Evolutionary conservation across 768 basidiomycete genomes (phyloP), one percentile per base, ranked within the genome.

Genomic region (Boletus barrowsii): DNA sequence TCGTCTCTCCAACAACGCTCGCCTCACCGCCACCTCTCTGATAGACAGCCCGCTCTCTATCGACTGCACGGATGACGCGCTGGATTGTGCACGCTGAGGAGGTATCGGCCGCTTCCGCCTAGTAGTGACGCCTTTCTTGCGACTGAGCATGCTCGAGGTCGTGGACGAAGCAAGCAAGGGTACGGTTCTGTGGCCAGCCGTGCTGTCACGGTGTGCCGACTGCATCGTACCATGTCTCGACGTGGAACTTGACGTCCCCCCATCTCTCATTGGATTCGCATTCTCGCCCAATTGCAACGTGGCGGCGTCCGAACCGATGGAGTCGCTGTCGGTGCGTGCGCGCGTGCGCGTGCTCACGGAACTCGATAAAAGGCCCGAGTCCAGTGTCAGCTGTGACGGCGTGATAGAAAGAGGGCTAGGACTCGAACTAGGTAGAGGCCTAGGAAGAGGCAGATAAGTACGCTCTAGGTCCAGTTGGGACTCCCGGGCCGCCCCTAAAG

Each of bases 1-100:
- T 26, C 67, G 65, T 49, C 68, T 55, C 32, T 69, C 67, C 51
- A 65, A 33, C 20, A 69, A 42, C 15, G 69, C 69, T 39, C 52
- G 62, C 46, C 53, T 62, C 45, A 64, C 67, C 7, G 59, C 55
- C 11, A 54, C 39, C 8, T 71, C 67, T 30, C 53, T 61, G 17
- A 40, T 42, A 18, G 68, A 69, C 10, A 65, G 6, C 29, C 51
- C 52, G 26, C 66, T 61, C 39, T 60, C 67, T 5, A 59, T 20
- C 18, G 69, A 67, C 43, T 61, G 57, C 30, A 67, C 49, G 0
- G 68, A 68, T 9, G 67, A 69, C 5, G 69, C 61, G 2, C 57
- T 68, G 3, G 69, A 71, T 9, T 62, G 54, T 17, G 52, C 60
- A 10, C 67, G 69, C 13, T 49, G 30, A 11, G 57, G 59, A 8